Conservation (phyloP, 441 rosid species). For the Aleurites moluccanus region DNA sequence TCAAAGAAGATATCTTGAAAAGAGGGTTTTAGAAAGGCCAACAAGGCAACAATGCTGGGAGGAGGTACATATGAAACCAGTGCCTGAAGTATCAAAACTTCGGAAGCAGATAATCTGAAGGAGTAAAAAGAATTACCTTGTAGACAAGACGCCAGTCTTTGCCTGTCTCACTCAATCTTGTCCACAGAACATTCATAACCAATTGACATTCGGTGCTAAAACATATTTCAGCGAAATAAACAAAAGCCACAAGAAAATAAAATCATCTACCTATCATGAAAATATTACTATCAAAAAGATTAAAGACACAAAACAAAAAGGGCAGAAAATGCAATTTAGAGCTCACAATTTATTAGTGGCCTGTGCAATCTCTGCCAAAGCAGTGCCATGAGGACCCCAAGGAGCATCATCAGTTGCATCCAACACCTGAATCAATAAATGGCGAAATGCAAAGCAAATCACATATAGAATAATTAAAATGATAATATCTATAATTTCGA, state of each 20-base stretch:
- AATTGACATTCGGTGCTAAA: slow-evolving; percentile 89
- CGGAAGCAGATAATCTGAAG: slow-evolving; percentile 12
- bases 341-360: slow-evolving; percentile 87
- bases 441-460: background rate
- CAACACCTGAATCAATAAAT: slow-evolving; percentile 55
- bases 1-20: slow-evolving; percentile 11
- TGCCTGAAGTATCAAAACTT: slow-evolving; percentile 4
- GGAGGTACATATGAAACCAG: slow-evolving; percentile 7
- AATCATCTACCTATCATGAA: slow-evolving; percentile 7
- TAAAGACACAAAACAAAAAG: background rate
- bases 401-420: slow-evolving; percentile 99
- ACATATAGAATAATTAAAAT: background rate
- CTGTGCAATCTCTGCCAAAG: slow-evolving; percentile 86
- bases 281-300: slow-evolving; percentile 7
- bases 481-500: background rate
- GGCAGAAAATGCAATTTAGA: slow-evolving; percentile 7
- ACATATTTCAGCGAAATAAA: slow-evolving; percentile 28
- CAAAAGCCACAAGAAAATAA: background rate
- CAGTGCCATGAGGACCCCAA: slow-evolving; percentile 99
- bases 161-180: slow-evolving; percentile 82
- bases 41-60: slow-evolving; percentile 11
- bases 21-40: slow-evolving; percentile 8
- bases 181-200: slow-evolving; percentile 97
- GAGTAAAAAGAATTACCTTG: slow-evolving; percentile 52
- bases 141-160: slow-evolving; percentile 98